Evolutionary conservation across 257 asterid species (phyloP).

Genomic region (Solanum acaule): DNA sequence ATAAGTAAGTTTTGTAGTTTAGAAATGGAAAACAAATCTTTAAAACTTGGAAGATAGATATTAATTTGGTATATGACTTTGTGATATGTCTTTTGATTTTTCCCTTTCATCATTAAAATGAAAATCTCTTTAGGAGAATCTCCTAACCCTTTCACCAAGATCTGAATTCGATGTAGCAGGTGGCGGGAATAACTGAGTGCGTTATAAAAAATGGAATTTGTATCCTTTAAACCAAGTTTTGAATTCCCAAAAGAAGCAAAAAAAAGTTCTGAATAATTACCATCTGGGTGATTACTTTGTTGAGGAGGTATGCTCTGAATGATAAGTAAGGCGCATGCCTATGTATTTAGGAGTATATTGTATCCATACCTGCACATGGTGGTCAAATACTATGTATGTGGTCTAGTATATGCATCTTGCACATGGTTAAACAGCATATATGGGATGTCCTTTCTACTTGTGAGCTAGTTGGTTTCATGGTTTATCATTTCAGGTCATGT

Average conservation of each 20-base stretch:
- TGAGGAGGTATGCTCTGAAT: not conserved
- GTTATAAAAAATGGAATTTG: not conserved
- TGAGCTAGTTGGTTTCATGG: not conserved
- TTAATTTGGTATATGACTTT: not conserved
- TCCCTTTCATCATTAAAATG: not conserved
- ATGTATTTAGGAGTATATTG: not conserved
- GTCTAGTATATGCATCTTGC: not conserved
- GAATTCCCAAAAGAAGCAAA: not conserved
- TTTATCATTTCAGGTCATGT: not conserved
- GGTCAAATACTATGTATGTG: not conserved
- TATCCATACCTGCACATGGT: not conserved
- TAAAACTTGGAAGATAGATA: not conserved
- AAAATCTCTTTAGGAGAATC: not conserved
- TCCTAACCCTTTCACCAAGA: not conserved
- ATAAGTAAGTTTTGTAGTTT: not conserved
- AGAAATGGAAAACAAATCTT: not conserved
- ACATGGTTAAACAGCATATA: not conserved
- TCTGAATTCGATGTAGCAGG: not conserved
- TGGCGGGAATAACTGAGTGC: not conserved
- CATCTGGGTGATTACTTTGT: not conserved
- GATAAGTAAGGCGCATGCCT: not conserved
- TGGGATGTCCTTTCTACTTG: not conserved
- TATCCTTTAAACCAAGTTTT: not conserved
- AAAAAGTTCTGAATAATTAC: not conserved
- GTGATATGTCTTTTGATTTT: not conserved